phyloP scores from a whole-genome alignment of 441 rosid genomes.

The Gossypium gossypioides region DNA sequence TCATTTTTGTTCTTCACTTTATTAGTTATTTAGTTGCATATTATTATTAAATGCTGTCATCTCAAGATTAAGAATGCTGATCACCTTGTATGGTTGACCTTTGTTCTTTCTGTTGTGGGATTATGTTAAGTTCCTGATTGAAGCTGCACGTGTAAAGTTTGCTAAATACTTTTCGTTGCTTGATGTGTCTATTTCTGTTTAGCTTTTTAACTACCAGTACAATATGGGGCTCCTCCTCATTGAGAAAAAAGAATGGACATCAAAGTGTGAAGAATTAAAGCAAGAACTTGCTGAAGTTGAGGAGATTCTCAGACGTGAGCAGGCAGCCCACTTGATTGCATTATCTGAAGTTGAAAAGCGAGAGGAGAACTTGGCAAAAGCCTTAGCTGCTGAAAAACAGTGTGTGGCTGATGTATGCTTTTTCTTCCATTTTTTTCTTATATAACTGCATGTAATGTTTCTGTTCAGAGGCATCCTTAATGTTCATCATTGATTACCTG shows the following conservation, averaged over 20 bases:
- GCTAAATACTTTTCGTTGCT: not conserved
- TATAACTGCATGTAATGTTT: not conserved
- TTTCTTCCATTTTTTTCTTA: not conserved
- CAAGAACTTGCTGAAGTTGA: constrained; percentile 50
- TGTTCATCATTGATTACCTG: not conserved
- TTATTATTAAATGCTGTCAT: not conserved
- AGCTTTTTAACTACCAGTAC: constrained; percentile 81
- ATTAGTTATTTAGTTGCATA: not conserved
- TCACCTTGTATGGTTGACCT: not conserved
- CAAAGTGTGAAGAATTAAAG: constrained; percentile 34
- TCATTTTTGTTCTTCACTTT: not conserved
- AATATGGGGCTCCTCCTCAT: constrained; percentile 81
- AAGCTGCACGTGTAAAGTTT: not conserved
- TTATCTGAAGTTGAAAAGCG: constrained; percentile 59
- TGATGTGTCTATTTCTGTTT: not conserved
- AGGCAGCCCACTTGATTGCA: constrained; percentile 44
- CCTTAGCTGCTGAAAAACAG: constrained; percentile 48
- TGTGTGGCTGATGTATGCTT: constrained; percentile 52
- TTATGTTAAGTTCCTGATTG: not conserved
- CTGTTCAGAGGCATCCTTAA: not conserved
- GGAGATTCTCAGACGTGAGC: constrained; percentile 72
- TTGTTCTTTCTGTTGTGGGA: not conserved
- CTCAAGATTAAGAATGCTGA: not conserved
- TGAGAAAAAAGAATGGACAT: constrained; percentile 68
- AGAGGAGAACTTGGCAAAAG: constrained; percentile 56